Evolutionary conservation across 257 asterid species (phyloP).

Genomic region (Cruciata laevipes): DNA sequence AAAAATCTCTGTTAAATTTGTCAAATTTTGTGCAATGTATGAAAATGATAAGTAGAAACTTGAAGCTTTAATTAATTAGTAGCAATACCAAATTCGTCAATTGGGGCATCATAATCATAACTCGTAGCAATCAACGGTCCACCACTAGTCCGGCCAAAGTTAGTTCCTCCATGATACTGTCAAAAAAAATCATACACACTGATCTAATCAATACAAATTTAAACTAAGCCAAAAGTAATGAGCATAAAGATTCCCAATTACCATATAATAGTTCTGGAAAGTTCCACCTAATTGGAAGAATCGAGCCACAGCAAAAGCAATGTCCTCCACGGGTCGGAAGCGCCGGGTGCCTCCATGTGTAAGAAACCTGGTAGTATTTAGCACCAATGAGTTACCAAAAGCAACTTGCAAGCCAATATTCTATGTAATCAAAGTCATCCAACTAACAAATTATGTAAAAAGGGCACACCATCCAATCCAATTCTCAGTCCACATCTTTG

Average conservation of each 20-base stretch:
- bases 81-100: constrained; percentile 77
- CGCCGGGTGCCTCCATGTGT: constrained; percentile 63
- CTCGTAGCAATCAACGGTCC: constrained; percentile 85
- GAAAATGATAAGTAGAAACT: neutral
- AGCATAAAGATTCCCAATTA: constrained; percentile 16
- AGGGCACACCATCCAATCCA: constrained; percentile 86
- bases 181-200: neutral
- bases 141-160: constrained; percentile 74
- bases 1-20: neutral
- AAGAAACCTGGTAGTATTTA: constrained; percentile 46
- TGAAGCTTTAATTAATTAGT: neutral
- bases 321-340: constrained; percentile 72
- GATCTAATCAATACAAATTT: neutral
- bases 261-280: constrained; percentile 94
- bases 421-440: constrained; percentile 1
- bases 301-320: constrained; percentile 85
- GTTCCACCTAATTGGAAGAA: constrained; percentile 90
- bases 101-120: constrained; percentile 93
- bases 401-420: neutral
- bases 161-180: constrained; percentile 95
- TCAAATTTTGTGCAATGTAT: neutral
- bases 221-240: neutral
- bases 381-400: neutral
- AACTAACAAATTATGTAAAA: neutral
- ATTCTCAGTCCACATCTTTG: constrained; percentile 95